Percentiles rank a stretch among this genome's conserved stretches.
Conservation (phyloP, 208 protist species). For the Trypanosoma avium region DNA sequence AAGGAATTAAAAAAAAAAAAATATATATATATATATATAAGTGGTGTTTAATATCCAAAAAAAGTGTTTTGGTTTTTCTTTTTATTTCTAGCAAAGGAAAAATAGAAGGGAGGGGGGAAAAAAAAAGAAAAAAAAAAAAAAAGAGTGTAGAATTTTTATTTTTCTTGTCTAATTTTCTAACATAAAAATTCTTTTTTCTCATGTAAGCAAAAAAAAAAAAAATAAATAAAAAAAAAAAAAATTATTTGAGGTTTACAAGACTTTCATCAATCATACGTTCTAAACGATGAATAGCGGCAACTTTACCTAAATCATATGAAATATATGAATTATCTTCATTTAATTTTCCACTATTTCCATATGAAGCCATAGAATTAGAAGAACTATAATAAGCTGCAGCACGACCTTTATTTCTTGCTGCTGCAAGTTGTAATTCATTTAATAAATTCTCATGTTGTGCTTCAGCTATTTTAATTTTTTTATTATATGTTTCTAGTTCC, state of each 20-base stretch:
- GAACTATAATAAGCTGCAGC: constrained; percentile 7
- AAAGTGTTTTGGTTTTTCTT: too few species aligned
- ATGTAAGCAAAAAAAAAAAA: neutral
- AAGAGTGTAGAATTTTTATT: too few species aligned
- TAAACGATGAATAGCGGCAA: constrained; percentile 3
- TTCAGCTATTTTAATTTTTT: constrained; percentile 17
- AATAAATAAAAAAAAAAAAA: neutral
- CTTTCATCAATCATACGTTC: constrained; percentile 10
- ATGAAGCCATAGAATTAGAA: neutral
- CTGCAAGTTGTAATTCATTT: constrained; percentile 13
- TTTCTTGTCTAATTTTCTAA: too few species aligned
- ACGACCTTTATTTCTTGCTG: constrained; percentile 16
- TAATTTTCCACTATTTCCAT: neutral
- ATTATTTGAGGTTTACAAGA: constrained; percentile 13
- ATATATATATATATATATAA: too few species aligned
- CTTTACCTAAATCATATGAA: neutral
- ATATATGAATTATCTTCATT: neutral
- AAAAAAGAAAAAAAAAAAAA: too few species aligned
- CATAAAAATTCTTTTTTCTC: too few species aligned
- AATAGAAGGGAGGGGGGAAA: too few species aligned
- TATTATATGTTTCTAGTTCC: constrained; percentile 10
- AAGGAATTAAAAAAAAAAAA: too few species aligned
- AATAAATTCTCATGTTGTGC: constrained; percentile 8
- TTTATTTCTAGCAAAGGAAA: too few species aligned
- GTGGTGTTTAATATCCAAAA: too few species aligned